These are phyloP conservation scores for Thermothielavioides terrestris DNA, from an alignment of 495 filamentous ascomycete species.

Conservation along the genomic window DNA sequence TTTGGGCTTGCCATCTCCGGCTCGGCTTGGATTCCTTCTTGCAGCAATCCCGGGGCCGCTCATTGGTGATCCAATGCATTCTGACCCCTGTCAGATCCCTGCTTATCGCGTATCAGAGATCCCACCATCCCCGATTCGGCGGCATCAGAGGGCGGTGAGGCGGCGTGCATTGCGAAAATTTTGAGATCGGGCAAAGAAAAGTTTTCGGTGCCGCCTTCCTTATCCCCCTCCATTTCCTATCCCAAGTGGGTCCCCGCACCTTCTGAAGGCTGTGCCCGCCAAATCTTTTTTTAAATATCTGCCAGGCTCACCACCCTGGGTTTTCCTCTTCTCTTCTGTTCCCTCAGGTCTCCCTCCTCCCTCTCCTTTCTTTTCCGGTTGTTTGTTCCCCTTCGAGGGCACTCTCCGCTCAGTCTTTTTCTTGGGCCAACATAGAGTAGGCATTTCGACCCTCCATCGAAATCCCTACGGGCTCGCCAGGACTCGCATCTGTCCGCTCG, in stretches of 20 bases:
- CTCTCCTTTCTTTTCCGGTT: constrained; percentile 18
- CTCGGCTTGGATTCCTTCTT: too few relatives aligned
- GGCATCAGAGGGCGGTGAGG: not conserved
- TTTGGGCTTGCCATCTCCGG: too few relatives aligned
- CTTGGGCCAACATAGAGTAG: constrained; percentile 32
- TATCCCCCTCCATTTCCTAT: constrained; percentile 22
- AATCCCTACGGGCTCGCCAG: constrained; percentile 27
- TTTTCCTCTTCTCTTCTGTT: constrained; percentile 4
- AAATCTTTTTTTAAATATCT: constrained; percentile 20
- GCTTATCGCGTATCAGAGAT: not conserved
- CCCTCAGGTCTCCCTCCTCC: constrained; percentile 19
- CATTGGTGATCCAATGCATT: too few relatives aligned
- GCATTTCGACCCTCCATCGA: constrained; percentile 34
- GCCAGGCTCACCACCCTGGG: constrained; percentile 7
- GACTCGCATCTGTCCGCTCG: not conserved
- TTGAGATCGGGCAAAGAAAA: constrained; percentile 14
- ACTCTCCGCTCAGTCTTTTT: constrained; percentile 28
- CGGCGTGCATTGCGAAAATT: not conserved
- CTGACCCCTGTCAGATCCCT: not conserved
- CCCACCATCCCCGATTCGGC: not conserved
- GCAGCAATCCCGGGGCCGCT: not conserved
- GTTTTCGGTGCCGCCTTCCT: constrained; percentile 21
- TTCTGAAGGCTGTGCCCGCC: constrained; percentile 17
- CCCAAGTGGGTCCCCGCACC: constrained; percentile 10
- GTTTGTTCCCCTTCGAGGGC: constrained; percentile 18